Evolutionary conservation across 2,329 filamentous ascomycete genomes (phyloP), one percentile per base, ranked within the genome.

Genomic region (Alternaria dauci): DNA sequence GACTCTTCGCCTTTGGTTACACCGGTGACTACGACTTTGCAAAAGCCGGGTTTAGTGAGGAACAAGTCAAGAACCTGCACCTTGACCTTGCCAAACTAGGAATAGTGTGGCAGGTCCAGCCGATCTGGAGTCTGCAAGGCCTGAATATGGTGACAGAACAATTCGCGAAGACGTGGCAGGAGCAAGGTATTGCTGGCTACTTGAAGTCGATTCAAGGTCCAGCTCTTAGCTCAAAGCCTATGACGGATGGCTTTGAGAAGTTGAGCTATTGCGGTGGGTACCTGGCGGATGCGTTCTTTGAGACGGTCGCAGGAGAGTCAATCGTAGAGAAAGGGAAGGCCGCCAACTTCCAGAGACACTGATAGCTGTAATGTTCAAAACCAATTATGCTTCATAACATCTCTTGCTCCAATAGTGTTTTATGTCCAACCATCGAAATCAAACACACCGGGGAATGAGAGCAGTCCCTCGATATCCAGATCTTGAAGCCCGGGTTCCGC

Each of bases 71-170:
- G 56, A 71, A 68, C 0, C 66, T 80, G 9, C 73, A 68, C 25
- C 61, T 63, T 26, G 76, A 79, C 48, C 50, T 80, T 55, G 76
- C 79, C 55, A 77, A 78, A 63, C 68, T 79, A 61, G 75, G 78
- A 8, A 67, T 81, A 7, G 75, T 77, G 4, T 81, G 78, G 79
- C 79, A 81, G 57, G 77, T 81, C 1, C 78, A 81, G 72, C 79
- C 78, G 2, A 79, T 81, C 54, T 80, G 77, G 75, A 68, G 68
- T 25, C 52, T 79, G 12, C 73, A 77, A 42, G 79, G 79, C 0
- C 59, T 79, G 18, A 78, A 79, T 56, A 63, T 76, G 53, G 65
- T 68, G 16, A 73, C 76, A 4, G 75, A 79, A 52, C 66, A 73
- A 61, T 77, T 79, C 64, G 68, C 70, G 14, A 70, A 74, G 61